phyloP scores from a whole-genome alignment of 768 basidiomycete genomes.

The Trametes villosa region DNA sequence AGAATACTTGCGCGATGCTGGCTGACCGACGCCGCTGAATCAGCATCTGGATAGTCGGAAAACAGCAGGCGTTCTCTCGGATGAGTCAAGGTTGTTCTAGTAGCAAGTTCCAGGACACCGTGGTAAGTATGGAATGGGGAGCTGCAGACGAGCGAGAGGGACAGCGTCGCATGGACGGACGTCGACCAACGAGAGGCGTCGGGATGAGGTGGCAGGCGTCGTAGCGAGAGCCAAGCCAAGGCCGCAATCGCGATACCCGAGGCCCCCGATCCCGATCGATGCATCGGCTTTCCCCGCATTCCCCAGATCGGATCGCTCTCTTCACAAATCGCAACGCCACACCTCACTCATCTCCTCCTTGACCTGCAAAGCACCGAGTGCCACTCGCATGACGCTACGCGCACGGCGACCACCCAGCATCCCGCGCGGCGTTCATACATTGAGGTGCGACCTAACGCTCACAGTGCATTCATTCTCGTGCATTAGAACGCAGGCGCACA shows the following conservation, averaged over 20 bases:
- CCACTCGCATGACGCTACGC: no score
- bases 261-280: constrained; percentile 17
- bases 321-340: constrained; percentile 13
- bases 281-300: constrained; percentile 21
- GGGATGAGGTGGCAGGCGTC: background rate
- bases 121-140: no score
- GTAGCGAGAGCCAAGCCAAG: background rate
- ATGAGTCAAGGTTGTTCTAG: no score
- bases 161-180: background rate
- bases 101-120: no score
- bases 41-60: background rate
- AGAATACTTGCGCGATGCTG: background rate
- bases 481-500: background rate
- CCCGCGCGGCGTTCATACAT: no score
- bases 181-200: background rate
- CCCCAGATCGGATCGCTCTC: constrained; percentile 19
- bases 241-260: constrained; percentile 19
- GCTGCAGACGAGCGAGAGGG: background rate
- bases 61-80: background rate
- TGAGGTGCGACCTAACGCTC: no score
- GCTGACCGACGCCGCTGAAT: constrained; percentile 8
- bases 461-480: background rate
- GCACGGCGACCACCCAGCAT: no score
- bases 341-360: no score
- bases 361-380: no score